Base-by-base conservation (phyloP, 306 rosid species). In the Spatholobus suberectus region DNA sequence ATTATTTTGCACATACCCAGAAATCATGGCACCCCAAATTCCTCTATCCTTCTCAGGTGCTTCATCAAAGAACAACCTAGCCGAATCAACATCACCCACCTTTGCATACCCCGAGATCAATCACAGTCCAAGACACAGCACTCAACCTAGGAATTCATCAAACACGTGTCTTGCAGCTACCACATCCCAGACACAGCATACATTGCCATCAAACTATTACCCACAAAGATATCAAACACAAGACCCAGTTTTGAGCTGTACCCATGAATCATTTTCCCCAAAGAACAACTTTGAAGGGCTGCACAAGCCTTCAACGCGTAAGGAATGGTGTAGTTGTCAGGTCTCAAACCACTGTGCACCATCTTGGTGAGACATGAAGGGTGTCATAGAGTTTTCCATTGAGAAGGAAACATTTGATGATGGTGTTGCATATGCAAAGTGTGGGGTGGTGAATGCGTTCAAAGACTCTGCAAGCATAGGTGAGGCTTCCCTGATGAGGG, bases 11-110 rank as follows among this genome's bases (percentile, higher is more conserved):
- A 92, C 91, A 82, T 91, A 93, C 68, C 97, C 94, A 62, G 94
- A 94, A 74, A 93, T 87, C 97, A 95, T 93, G 18, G 97, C 97
- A 69, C 98, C 94, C 93, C 98, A 94, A 52, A 90, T 72, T n/a
- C 92, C 92, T 82, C 40, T 88, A 87, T 92, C 97, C 68, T 89
- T 90, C 88, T 82, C 90, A 24, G 87, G 85, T 6, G 94, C 90
- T 80, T 87, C 89, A 70, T 92, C 94, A 85, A 94, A 94, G 88
- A 90, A 90, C 75, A 90, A 61, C 63, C 96, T 86, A 4, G 93
- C 94, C 0, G 57, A 83, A 14, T 92, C 87, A 38, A 94, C 92
- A 68, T 86, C 89, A 61, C 94, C 93, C 41, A 63, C 86, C 20
- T 90, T 94, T 0, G 93, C 88, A 84, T 87, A 90, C 4, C 95